A percentile compares a stretch with the other conserved stretches of the same genome.
phyloP scores from a whole-genome alignment of 306 rosid species.

The Carpinus fangiana region DNA sequence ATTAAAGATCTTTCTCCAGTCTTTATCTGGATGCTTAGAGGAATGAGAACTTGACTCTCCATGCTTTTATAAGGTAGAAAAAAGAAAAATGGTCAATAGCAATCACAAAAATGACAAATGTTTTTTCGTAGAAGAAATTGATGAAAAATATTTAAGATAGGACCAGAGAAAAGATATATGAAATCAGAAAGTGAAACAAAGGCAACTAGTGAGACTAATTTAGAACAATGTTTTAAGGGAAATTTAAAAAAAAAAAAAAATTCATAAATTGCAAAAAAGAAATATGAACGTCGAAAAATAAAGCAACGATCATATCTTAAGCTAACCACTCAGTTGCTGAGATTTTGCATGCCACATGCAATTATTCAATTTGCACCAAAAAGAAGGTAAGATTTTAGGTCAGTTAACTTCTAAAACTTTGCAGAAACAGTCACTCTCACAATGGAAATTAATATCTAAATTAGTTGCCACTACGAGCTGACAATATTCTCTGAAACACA shows the following conservation, averaged over 20 bases:
- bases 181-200: background rate
- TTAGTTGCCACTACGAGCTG: no score
- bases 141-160: background rate
- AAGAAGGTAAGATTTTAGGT: background rate
- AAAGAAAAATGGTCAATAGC: background rate
- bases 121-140: background rate
- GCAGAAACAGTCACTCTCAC: background rate
- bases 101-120: background rate
- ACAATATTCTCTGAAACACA: no score
- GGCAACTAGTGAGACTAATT: background rate
- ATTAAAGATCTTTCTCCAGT: constrained; percentile 42
- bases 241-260: background rate
- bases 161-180: background rate
- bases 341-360: background rate
- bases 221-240: background rate
- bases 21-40: constrained; percentile 42
- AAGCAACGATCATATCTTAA: background rate
- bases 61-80: constrained; percentile 29
- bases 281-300: background rate
- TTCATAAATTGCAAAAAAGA: background rate
- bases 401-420: background rate
- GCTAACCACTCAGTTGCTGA: constrained; percentile 3
- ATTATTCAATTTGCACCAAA: background rate
- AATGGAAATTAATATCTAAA: background rate
- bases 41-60: constrained; percentile 45